Base-by-base conservation (phyloP, 768 basidiomycete species). In the Phlebiopsis gigantea region DNA sequence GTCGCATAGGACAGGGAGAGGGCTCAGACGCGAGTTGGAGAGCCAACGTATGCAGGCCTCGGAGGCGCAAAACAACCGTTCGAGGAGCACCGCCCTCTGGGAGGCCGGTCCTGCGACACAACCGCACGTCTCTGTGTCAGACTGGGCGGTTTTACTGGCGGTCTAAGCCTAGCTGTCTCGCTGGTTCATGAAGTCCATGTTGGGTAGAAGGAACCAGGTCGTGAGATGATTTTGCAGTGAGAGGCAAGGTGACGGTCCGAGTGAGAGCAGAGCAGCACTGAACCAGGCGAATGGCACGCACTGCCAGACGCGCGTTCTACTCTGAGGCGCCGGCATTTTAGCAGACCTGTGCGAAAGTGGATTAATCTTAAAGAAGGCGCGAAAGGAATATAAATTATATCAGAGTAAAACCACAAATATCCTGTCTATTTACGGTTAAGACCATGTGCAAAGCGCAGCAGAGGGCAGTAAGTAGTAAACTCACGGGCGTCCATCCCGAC, bases 11-110 rank as follows among this genome's bases (percentile, higher is more conserved):
- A 55, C 25, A 44, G 14, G 25, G 45, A 26, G 28, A 17, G 30
- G 28, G 47, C 46, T 26, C 46, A 51, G 8, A 39, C 44, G 30
- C 25, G 47, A 29, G 24, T 47, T 9, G 22, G 19, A 24, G 25
- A n/a, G 34, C 8, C 34, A 22, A 25, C 10, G 22, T 25, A 9
- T 30, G 55, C 25, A 21, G 25, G 44, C 48, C 34, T 47, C 58
- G 58, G 58, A 59, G 58, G 42, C 58, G 50, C 34, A 56, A 41
- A 21, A 48, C 46, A 29, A 59, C 58, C 53, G 58, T 56, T 59
- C 47, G 25, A 51, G 54, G 43, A 15, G 46, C 54, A 56, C 49
- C 21, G 49, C n/a, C 58, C 58, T 30, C 47, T 4, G n/a, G 47
- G 26, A 39, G 34, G 34, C 34, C 34, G 12, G 34, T 39, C 12